These are phyloP conservation scores for Tubosaeta sp. DNA, from an alignment of 768 basidiomycete genomes.

Conservation along the genomic window DNA sequence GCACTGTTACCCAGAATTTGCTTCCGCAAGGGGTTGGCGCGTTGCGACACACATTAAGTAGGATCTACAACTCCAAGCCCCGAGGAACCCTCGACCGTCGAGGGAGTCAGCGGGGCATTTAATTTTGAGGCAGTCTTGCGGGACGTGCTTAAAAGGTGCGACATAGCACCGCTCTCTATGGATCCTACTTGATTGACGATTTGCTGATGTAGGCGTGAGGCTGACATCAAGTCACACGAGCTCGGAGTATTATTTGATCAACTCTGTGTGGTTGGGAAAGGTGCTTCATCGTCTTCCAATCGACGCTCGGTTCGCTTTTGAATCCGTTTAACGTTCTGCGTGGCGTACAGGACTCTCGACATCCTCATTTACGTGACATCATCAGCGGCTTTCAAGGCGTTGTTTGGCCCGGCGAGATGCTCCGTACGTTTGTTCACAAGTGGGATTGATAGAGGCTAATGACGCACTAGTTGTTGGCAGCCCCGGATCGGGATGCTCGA, in stretches of 20 bases:
- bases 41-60: slow-evolving; percentile 15
- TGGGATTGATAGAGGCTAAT: not conserved
- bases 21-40: slow-evolving; percentile 41
- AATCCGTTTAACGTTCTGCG: slow-evolving; percentile 46
- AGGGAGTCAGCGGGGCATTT: slow-evolving; percentile 23
- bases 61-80: slow-evolving; percentile 9
- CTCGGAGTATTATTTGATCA: slow-evolving; percentile 61
- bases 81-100: not conserved
- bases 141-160: slow-evolving; percentile 22
- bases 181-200: not conserved
- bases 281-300: slow-evolving; percentile 49
- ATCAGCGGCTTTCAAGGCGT: slow-evolving; percentile 52
- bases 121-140: slow-evolving; percentile 29
- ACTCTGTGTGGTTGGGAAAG: slow-evolving; percentile 57
- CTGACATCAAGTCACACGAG: slow-evolving; percentile 47
- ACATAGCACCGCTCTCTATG: not conserved
- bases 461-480: slow-evolving; percentile 66
- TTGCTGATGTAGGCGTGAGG: slow-evolving; percentile 37
- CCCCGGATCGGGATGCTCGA: slow-evolving; percentile 82
- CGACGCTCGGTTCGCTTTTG: slow-evolving; percentile 60
- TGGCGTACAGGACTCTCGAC: slow-evolving; percentile 42
- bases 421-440: slow-evolving; percentile 43
- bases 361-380: slow-evolving; percentile 59
- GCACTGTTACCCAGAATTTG: too few species aligned
- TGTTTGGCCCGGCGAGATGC: slow-evolving; percentile 62